Conservation (phyloP, 2,329 filamentous ascomycete species). For the Plectosphaerella sp. region DNA sequence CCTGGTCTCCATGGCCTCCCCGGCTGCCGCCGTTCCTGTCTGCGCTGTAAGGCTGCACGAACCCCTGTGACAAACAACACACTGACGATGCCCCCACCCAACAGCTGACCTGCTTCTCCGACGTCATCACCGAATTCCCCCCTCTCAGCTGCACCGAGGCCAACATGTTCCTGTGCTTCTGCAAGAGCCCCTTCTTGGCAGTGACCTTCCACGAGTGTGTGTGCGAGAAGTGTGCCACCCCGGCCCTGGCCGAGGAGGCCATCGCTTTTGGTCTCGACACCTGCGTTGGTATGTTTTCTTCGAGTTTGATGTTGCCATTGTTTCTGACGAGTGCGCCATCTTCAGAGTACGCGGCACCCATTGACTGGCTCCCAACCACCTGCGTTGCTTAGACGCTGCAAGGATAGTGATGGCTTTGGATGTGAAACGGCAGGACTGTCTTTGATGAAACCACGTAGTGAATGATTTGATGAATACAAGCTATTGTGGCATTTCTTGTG, state of each 20-base stretch:
- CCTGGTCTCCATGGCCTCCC: conserved; percentile 7
- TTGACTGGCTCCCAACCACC: too few species aligned
- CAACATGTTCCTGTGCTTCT: conserved; percentile 26
- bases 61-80: background rate
- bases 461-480: too few species aligned
- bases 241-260: conserved; percentile 7
- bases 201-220: conserved; percentile 17
- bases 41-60: conserved; percentile 7
- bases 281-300: conserved; percentile 20
- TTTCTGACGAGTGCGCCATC: too few species aligned
- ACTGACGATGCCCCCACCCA: background rate
- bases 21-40: conserved; percentile 8
- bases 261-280: conserved; percentile 17
- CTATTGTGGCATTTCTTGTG: too few species aligned
- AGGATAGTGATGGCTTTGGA: too few species aligned
- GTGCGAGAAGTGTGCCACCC: conserved; percentile 7
- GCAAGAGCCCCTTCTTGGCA: conserved; percentile 17
- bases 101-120: conserved; percentile 18
- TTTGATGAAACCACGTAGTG: too few species aligned
- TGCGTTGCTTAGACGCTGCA: too few species aligned
- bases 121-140: conserved; percentile 20
- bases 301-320: too few species aligned
- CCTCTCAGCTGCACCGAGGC: conserved; percentile 20
- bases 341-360: too few species aligned
- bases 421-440: too few species aligned